A percentile compares a stretch with the other conserved stretches of the same genome.
Conservation (phyloP, 208 protist species). For the Trypanosomatidae sp. region DNA sequence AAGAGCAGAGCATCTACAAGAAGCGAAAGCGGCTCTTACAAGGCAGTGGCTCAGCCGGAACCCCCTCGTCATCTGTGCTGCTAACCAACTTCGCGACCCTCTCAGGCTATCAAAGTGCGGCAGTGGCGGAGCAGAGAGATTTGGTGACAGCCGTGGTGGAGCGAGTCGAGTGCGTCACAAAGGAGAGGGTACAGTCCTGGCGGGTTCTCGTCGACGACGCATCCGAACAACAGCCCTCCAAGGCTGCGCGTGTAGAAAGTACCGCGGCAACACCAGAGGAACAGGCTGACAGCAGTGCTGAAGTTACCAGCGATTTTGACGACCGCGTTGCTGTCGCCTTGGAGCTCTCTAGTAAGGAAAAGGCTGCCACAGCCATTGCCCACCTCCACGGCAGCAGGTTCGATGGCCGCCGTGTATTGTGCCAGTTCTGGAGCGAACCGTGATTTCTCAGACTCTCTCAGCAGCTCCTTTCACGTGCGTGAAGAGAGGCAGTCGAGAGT, state of each 20-base stretch:
- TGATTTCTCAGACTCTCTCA: not conserved
- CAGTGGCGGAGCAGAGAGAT: conserved; percentile 20
- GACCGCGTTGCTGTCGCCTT: conserved; percentile 64
- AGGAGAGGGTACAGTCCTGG: conserved; percentile 32
- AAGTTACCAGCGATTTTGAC: conserved; percentile 33
- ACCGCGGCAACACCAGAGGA: not conserved
- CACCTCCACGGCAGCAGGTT: conserved; percentile 60
- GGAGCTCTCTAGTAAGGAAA: conserved; percentile 41
- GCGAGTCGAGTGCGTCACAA: conserved; percentile 39
- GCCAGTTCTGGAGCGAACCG: conserved; percentile 40
- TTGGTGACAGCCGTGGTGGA: conserved; percentile 37
- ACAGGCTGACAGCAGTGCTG: not conserved
- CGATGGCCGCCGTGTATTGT: conserved; percentile 58
- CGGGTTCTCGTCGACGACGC: conserved; percentile 51
- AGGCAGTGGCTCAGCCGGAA: conserved; percentile 36
- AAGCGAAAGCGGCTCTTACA: conserved; percentile 62
- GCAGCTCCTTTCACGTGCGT: too few relatives aligned
- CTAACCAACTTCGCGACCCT: conserved; percentile 66
- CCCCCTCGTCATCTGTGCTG: conserved; percentile 45
- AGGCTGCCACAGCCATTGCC: conserved; percentile 56
- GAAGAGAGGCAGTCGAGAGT: not conserved
- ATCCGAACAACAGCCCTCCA: conserved; percentile 6
- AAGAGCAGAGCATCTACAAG: conserved; percentile 63
- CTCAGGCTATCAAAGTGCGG: conserved; percentile 12
- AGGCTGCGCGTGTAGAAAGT: conserved; percentile 6